These are phyloP conservation scores for Colletotrichum coccodes DNA, from an alignment of 2,329 filamentous ascomycete genomes.

Conservation along the genomic window DNA sequence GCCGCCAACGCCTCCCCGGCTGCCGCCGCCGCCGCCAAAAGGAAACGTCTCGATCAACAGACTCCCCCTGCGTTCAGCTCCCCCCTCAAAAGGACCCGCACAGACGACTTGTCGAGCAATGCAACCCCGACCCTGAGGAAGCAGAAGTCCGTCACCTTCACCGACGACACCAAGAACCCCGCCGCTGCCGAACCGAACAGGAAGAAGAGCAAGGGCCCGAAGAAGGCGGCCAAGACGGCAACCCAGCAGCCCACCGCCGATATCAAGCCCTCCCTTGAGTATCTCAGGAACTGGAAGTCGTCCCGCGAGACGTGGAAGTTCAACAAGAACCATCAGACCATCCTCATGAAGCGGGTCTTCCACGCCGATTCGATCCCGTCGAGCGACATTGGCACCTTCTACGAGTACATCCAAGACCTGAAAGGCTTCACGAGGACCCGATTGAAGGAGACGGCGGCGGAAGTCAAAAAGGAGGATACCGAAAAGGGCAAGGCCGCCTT, in stretches of 20 bases:
- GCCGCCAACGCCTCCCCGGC: constrained; percentile 19
- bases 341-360: constrained; percentile 85
- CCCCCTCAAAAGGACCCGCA: constrained; percentile 43
- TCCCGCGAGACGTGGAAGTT: constrained; percentile 87
- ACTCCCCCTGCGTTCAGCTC: constrained; percentile 31
- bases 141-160: constrained; percentile 62
- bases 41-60: constrained; percentile 34
- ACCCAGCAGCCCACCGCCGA: constrained; percentile 51
- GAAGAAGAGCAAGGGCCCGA: constrained; percentile 43
- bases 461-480: constrained; percentile 66
- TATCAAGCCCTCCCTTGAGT: constrained; percentile 75
- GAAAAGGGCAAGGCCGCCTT: constrained; percentile 58
- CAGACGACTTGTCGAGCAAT: constrained; percentile 27
- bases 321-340: constrained; percentile 91
- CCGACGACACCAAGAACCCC: constrained; percentile 50
- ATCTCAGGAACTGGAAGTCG: constrained; percentile 80
- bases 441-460: constrained; percentile 72
- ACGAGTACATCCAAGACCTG: constrained; percentile 82
- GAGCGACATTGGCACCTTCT: constrained; percentile 74
- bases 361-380: constrained; percentile 77
- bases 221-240: constrained; percentile 49
- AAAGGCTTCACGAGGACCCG: constrained; percentile 79
- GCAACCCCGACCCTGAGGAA: constrained; percentile 39
- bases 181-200: constrained; percentile 37
- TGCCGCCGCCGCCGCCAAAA: constrained; percentile 35